phyloP scores from a whole-genome alignment of 495 filamentous ascomycete species.

The Oidiodendron maius region DNA sequence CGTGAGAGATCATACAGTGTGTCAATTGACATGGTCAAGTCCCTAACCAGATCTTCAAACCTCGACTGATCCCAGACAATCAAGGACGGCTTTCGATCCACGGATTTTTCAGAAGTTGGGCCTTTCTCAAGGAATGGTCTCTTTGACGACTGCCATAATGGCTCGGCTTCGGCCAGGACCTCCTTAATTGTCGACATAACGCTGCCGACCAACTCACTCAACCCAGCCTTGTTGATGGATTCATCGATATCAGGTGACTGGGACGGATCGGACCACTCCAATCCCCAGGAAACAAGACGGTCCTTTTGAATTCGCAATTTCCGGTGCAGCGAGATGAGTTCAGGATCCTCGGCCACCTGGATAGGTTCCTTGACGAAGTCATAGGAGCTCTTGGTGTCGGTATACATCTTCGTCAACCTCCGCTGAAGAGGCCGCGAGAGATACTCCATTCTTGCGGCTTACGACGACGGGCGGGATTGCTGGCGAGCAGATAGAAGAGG shows the following conservation, averaged over 20 bases:
- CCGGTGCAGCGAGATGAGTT: conserved; percentile 48
- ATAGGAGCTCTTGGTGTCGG: conserved; percentile 85
- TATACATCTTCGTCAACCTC: conserved; percentile 82
- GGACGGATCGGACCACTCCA: conserved; percentile 72
- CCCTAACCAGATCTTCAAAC: conserved; percentile 65
- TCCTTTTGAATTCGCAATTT: conserved; percentile 63
- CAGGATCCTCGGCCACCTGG: conserved; percentile 49
- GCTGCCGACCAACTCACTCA: conserved; percentile 80
- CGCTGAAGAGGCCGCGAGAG: conserved; percentile 51
- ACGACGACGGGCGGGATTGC: not conserved
- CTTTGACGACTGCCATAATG: conserved; percentile 49
- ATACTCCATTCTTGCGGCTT: too few species aligned
- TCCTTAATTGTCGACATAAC: conserved; percentile 88
- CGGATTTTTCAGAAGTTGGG: conserved; percentile 11
- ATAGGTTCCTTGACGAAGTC: conserved; percentile 72
- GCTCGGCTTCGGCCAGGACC: conserved; percentile 78
- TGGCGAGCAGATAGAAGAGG: not conserved
- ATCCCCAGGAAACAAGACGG: conserved; percentile 78
- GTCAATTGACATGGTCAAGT: conserved; percentile 81
- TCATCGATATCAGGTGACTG: conserved; percentile 77
- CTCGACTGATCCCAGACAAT: conserved; percentile 53
- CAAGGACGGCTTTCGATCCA: conserved; percentile 16
- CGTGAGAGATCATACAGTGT: conserved; percentile 81
- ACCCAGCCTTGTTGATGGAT: conserved; percentile 72
- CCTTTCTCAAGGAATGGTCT: conserved; percentile 37